Evolutionary conservation across 2,329 filamentous ascomycete genomes (phyloP), one percentile per base, ranked within the genome.

Genomic region (Sporothrix pseudoabietina): DNA sequence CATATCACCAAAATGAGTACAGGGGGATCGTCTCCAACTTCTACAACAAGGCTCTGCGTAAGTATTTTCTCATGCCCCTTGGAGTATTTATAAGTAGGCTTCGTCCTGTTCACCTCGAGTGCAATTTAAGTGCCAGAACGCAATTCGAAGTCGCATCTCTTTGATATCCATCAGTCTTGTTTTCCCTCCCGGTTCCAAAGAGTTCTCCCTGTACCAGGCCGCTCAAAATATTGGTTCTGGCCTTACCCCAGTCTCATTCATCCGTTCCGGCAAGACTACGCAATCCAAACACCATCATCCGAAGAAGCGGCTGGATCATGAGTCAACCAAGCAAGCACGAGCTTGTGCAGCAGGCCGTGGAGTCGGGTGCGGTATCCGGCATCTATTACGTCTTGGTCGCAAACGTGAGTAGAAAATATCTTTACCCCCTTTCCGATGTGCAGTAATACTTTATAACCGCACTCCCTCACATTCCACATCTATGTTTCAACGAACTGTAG

Each of bases 381-480:
- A 22, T 74, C 3, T 76, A 72, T 52, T 73, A 75, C 54, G 72
- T 76, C n/a, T 69, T 55, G 2, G 61, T 76, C 44, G 32, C 72
- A 10, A 76, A 76, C 19, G 75, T 75, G n/a, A 69, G 73, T 69
- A 30, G 26, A 44, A 2, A 7, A 2, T 14, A 14, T 26, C 57
- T 30, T 12, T 14, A 59, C 30, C 22, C 52, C 49, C 14, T 44
- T 47, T 39, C 47, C 12, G 35, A 70, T 14, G 22, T 30, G 22
- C 52, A 52, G 41, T 6, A 52, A 30, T 6, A 16, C n/a, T 26
- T 57, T 26, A 35, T 39, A 52, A 16, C 49, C 19, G 44, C 44
- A n/a, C 44, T 55, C 6, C 6, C 16, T 69, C 32, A 39, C 2
- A 39, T 14, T 8, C 22, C 47, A 35, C 30, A 30, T 16, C n/a